Base-by-base conservation (phyloP, 2,329 filamentous ascomycete species). In the Colletotrichum tanaceti region DNA sequence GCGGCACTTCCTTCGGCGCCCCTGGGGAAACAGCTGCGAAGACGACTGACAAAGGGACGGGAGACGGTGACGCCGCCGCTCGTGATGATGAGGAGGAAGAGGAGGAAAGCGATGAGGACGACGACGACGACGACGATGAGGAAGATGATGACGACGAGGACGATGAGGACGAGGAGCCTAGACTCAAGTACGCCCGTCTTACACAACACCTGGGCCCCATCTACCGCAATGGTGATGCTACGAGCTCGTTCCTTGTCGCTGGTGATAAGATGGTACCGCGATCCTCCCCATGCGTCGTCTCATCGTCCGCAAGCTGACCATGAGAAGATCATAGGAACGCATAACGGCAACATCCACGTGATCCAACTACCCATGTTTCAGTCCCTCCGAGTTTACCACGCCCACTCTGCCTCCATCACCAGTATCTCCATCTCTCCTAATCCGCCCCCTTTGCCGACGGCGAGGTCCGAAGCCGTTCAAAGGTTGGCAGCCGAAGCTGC, bases 271-370 rank as follows among this genome's bases (percentile, higher is more conserved):
- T 98, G 95, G 93, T 95, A 85, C 74, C 84, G 64, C 65, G 2
- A 20, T 58, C 53, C 58, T 18, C 58, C 58, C 22, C 6, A 9
- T 16, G 24, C 9, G 20, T 10, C 43, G 41, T 70, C 39, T 32
- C 32, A 9, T 28, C 47, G 44, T 63, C 41, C 35, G 57, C 38
- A 50, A 61, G 59, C 72, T 78, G 72, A 73, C 70, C 73, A 80
- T 73, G 9, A 28, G 57, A 80, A 95, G 92, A 91, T 98, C 71
- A 85, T 97, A 73, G 96, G 95, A 72, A 98, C 96, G 39, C 95
- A 99, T 79, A 97, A 97, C 81, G 96, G 96, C 74, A 97, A 96
- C 75, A 95, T 98, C 75, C 92, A 99, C 83, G 91, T 97, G 70
- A 83, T 98, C 54, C 91, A 93, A 72, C 80, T 98, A 20, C 94